Percentiles rank a stretch among this genome's conserved stretches.
phyloP scores from a whole-genome alignment of 2,329 filamentous ascomycete species.

The Dactylellina parvicollis region DNA sequence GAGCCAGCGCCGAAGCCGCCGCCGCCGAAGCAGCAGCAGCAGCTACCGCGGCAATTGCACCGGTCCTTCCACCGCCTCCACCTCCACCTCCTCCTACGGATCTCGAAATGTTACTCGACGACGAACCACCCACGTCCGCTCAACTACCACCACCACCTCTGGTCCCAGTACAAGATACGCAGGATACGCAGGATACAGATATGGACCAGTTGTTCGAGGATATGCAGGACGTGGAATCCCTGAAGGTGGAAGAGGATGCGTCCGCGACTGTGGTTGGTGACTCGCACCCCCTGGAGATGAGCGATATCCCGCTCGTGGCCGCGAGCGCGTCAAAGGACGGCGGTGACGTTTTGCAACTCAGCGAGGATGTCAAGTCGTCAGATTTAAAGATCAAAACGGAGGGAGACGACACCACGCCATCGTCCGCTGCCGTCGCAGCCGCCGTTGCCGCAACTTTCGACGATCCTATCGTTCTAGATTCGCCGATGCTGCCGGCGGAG shows the following conservation, averaged over 20 bases:
- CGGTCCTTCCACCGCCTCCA: background rate
- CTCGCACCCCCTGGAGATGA: slow-evolving; percentile 37
- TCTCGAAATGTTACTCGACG: slow-evolving; percentile 37
- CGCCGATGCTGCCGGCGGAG: slow-evolving; percentile 27
- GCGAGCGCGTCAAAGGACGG: slow-evolving; percentile 13
- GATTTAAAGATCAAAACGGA: slow-evolving; percentile 16
- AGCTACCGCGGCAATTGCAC: background rate
- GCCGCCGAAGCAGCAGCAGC: slow-evolving; percentile 13
- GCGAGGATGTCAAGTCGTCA: background rate
- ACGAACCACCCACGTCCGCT: slow-evolving; percentile 11
- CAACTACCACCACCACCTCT: too few relatives aligned
- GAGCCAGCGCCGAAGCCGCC: slow-evolving; percentile 13
- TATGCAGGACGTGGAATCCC: slow-evolving; percentile 24
- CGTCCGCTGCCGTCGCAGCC: background rate
- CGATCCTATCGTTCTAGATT: slow-evolving; percentile 44
- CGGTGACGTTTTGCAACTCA: background rate
- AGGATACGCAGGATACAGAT: slow-evolving; percentile 17
- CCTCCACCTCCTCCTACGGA: slow-evolving; percentile 6
- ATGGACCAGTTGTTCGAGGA: slow-evolving; percentile 42
- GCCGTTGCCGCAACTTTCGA: slow-evolving; percentile 24
- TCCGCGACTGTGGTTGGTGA: background rate
- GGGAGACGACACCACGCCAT: background rate
- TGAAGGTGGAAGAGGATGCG: slow-evolving; percentile 30
- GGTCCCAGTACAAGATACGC: background rate
- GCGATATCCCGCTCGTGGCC: slow-evolving; percentile 42